Evolutionary conservation across 1,284 basidiomycete genomes (phyloP).

Genomic region (Inonotus hispidus): DNA sequence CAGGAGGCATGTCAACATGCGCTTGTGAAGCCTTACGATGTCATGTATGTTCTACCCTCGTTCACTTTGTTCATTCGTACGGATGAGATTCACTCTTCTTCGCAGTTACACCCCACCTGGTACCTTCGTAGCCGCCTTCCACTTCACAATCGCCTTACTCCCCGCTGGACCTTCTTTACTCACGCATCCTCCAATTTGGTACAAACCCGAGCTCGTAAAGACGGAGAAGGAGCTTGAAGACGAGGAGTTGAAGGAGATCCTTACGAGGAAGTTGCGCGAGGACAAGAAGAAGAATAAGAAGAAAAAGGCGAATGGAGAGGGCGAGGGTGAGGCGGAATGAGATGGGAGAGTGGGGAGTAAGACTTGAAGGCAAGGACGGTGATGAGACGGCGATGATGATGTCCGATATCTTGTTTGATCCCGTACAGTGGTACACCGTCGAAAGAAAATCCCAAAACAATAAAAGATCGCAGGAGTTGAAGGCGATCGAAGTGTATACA

Average conservation of each 20-base stretch:
- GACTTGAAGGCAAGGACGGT: background rate
- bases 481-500: background rate
- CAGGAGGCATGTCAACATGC: slow-evolving; percentile 94
- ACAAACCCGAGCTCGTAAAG: slow-evolving; percentile 86
- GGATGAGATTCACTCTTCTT: background rate
- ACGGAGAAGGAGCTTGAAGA: slow-evolving; percentile 88
- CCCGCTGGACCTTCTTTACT: slow-evolving; percentile 82
- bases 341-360: background rate
- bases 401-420: background rate
- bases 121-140: slow-evolving; percentile 87
- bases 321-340: slow-evolving; percentile 23
- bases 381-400: background rate
- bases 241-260: slow-evolving; percentile 73
- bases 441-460: background rate
- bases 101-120: slow-evolving; percentile 71
- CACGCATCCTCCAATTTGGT: slow-evolving; percentile 87
- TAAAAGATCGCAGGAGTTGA: background rate
- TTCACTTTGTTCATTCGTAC: background rate
- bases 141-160: slow-evolving; percentile 90
- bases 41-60: slow-evolving; percentile 53
- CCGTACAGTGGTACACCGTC: background rate
- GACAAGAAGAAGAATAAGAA: slow-evolving; percentile 92
- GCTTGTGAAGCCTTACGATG: slow-evolving; percentile 86
- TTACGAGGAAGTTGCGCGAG: slow-evolving; percentile 80
- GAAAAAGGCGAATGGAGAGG: slow-evolving; percentile 51